Evolutionary conservation across 2,329 filamentous ascomycete species (phyloP).

Genomic region (Venturia effusa): DNA sequence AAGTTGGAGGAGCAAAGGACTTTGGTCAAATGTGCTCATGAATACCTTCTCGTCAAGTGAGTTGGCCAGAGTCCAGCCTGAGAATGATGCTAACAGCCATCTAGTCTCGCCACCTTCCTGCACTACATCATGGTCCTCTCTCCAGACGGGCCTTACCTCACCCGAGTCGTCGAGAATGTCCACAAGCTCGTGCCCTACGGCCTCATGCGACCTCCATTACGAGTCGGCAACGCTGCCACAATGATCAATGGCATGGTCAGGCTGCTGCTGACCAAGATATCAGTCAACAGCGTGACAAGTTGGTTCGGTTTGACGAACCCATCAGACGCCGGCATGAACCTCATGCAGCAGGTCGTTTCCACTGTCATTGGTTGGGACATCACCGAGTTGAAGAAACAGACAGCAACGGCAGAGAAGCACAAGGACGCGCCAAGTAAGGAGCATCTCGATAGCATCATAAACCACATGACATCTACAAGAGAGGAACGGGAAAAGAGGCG

Average conservation of each 20-base stretch:
- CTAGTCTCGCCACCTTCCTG: slow-evolving; percentile 59
- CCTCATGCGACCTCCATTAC: slow-evolving; percentile 60
- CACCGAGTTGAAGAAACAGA: slow-evolving; percentile 55
- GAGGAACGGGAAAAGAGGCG: slow-evolving; percentile 50
- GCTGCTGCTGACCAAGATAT: slow-evolving; percentile 66
- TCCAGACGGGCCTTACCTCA: slow-evolving; percentile 62
- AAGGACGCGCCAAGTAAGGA: slow-evolving; percentile 49
- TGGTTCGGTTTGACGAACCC: slow-evolving; percentile 65
- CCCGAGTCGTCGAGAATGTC: slow-evolving; percentile 59
- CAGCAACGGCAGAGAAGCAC: slow-evolving; percentile 52
- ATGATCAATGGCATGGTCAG: slow-evolving; percentile 70
- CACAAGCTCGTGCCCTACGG: slow-evolving; percentile 63
- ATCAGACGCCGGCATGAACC: slow-evolving; percentile 68
- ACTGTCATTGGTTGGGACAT: slow-evolving; percentile 64
- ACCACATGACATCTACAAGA: slow-evolving; percentile 21
- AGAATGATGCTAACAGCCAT: not conserved
- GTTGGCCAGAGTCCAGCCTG: slow-evolving; percentile 17
- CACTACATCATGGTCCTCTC: slow-evolving; percentile 65
- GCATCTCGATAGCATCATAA: slow-evolving; percentile 48
- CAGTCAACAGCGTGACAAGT: slow-evolving; percentile 62
- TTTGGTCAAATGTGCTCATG: slow-evolving; percentile 51
- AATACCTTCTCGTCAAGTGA: slow-evolving; percentile 62
- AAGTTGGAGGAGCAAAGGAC: slow-evolving; percentile 54
- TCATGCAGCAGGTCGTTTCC: slow-evolving; percentile 66
- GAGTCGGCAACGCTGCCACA: slow-evolving; percentile 66